Evolutionary conservation across 2,329 filamentous ascomycete species (phyloP).

Genomic region (Penicillium sp.): DNA sequence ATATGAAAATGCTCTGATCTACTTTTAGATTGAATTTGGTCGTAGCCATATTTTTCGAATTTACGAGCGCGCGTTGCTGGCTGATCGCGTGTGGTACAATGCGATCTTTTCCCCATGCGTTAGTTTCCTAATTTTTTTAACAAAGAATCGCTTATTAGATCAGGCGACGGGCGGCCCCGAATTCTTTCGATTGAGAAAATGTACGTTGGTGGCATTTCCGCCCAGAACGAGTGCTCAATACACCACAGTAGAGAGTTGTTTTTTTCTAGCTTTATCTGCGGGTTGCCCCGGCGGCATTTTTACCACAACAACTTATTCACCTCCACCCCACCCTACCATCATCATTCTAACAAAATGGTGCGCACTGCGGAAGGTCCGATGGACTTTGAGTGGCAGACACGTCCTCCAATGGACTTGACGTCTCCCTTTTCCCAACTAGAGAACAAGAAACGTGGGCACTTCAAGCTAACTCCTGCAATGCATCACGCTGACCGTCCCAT

Average conservation of each 20-base stretch:
- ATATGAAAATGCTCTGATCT: too few relatives aligned
- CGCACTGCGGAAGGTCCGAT: constrained; percentile 49
- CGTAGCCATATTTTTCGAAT: too few relatives aligned
- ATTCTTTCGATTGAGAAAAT: too few relatives aligned
- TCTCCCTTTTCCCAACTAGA: constrained; percentile 52
- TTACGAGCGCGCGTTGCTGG: too few relatives aligned
- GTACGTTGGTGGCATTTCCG: too few relatives aligned
- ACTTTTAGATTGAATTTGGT: too few relatives aligned
- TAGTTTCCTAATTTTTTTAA: too few relatives aligned
- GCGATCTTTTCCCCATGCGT: too few relatives aligned
- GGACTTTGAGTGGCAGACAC: constrained; percentile 52
- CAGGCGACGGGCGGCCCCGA: too few relatives aligned
- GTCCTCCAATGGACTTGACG: constrained; percentile 44
- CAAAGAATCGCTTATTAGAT: too few relatives aligned
- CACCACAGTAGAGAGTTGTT: neutral
- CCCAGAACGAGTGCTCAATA: too few relatives aligned
- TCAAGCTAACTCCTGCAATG: neutral
- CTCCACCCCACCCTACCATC: constrained; percentile 12
- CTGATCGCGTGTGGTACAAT: too few relatives aligned
- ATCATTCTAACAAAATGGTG: constrained; percentile 32
- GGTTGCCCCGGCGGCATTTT: constrained; percentile 17
- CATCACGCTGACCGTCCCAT: neutral
- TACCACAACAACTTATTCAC: constrained; percentile 25
- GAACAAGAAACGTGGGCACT: constrained; percentile 45
- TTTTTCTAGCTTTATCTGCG: neutral